Evolutionary conservation across 2,329 filamentous ascomycete species (phyloP).

Genomic region (Trichoderma arundinaceum): DNA sequence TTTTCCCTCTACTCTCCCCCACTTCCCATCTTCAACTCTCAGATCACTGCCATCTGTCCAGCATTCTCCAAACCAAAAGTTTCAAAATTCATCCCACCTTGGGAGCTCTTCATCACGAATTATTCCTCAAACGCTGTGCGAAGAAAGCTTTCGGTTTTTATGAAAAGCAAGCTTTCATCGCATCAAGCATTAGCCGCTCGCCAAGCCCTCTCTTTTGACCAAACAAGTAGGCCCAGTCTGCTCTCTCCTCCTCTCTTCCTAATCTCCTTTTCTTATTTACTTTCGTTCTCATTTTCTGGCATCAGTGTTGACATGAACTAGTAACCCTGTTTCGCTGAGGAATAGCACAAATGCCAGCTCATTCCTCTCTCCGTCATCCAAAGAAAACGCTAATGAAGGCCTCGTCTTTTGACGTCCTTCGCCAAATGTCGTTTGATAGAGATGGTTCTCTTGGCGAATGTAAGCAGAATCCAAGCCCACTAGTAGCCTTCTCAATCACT

Average conservation of each 20-base stretch:
- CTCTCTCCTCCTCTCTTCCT: background rate
- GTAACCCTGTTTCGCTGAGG: background rate
- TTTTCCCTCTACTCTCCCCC: background rate
- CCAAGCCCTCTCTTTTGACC: background rate
- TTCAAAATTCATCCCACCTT: background rate
- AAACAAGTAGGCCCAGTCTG: background rate
- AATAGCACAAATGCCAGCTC: slow-evolving; percentile 17
- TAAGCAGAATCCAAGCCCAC: background rate
- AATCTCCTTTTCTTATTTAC: background rate
- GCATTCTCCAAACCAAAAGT: background rate
- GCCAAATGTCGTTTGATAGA: slow-evolving; percentile 1
- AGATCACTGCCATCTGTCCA: background rate
- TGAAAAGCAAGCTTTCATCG: background rate
- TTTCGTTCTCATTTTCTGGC: background rate
- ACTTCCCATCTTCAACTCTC: background rate
- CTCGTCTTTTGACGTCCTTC: slow-evolving; percentile 25
- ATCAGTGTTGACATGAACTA: background rate
- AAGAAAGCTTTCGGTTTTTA: background rate
- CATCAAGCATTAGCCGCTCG: background rate
- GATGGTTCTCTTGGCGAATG: background rate
- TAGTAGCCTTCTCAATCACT: background rate
- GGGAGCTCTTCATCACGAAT: background rate
- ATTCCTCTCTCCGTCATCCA: slow-evolving; percentile 16
- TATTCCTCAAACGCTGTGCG: background rate
- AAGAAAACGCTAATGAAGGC: slow-evolving; percentile 28